Evolutionary conservation across 129 eudicot species (phyloP).

Genomic region (Flaveria bidentis): DNA sequence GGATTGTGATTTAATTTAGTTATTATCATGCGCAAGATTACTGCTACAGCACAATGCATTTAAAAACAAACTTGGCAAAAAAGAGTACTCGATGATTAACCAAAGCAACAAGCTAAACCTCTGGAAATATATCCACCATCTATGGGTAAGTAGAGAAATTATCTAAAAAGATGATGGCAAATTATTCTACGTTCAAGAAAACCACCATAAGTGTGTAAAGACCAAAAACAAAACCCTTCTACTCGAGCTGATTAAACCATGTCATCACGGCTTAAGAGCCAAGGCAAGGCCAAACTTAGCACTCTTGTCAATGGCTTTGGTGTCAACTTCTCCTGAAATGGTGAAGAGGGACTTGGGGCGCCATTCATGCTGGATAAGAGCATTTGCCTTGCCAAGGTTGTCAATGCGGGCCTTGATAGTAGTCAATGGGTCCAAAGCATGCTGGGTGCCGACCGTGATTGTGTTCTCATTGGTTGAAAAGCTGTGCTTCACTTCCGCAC

Average conservation of each 20-base stretch:
- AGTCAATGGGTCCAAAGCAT: constrained; percentile 80
- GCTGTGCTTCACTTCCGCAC: constrained; percentile 86
- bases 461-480: constrained; percentile 91
- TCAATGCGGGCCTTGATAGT: constrained; percentile 70
- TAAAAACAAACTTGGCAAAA: constrained; percentile 23
- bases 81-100: constrained; percentile 13
- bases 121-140: constrained; percentile 32
- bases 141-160: constrained; percentile 22
- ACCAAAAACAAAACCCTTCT: constrained; percentile 23
- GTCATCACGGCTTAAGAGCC: constrained; percentile 78
- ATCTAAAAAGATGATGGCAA: constrained; percentile 19
- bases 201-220: constrained; percentile 24
- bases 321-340: constrained; percentile 82
- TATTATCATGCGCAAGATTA: no score
- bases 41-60: neutral
- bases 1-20: no score
- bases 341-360: constrained; percentile 93
- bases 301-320: constrained; percentile 78
- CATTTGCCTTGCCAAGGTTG: constrained; percentile 82
- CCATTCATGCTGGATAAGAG: constrained; percentile 97
- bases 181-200: constrained; percentile 23
- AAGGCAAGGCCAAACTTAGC: constrained; percentile 92
- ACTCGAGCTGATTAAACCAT: constrained; percentile 14
- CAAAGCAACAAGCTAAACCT: constrained; percentile 25
- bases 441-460: constrained; percentile 82